These are phyloP conservation scores for Alliaria petiolata DNA, from an alignment of 345 rosid species.

Conservation along the genomic window DNA sequence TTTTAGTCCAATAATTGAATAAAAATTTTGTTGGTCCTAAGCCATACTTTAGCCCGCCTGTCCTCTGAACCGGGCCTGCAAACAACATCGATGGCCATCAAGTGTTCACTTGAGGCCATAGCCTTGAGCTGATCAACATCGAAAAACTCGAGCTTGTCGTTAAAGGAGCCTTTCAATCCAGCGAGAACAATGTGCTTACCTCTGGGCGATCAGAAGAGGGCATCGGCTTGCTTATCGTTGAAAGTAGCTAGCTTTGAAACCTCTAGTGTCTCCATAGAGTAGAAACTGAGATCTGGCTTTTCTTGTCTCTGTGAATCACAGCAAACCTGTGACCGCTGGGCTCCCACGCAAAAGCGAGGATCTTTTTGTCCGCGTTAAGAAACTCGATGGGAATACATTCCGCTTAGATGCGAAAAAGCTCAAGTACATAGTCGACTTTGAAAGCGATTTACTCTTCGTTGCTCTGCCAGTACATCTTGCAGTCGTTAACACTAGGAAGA, in stretches of 20 bases:
- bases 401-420: slow-evolving; percentile 73
- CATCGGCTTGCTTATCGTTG: slow-evolving; percentile 80
- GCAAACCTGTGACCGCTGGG: slow-evolving; percentile 69
- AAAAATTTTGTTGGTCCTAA: too few relatives aligned
- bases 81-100: too few relatives aligned
- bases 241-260: slow-evolving; percentile 66
- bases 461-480: too few relatives aligned
- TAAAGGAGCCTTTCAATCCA: too few relatives aligned
- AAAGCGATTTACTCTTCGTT: too few relatives aligned
- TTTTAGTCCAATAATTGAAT: too few relatives aligned
- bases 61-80: too few relatives aligned
- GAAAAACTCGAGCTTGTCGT: slow-evolving; percentile 74
- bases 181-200: too few relatives aligned
- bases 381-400: slow-evolving; percentile 80
- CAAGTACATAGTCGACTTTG: slow-evolving; percentile 76
- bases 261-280: slow-evolving; percentile 24
- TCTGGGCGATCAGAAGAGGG: too few relatives aligned
- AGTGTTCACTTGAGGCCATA: too few relatives aligned
- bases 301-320: slow-evolving; percentile 66
- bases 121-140: slow-evolving; percentile 81
- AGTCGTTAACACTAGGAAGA: slow-evolving; percentile 67
- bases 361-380: slow-evolving; percentile 37
- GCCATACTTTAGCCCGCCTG: too few relatives aligned
- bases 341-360: slow-evolving; percentile 87
- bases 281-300: slow-evolving; percentile 49